Evolutionary conservation across 345 rosid species (phyloP).

Genomic region (Chamaenerion angustifolium): DNA sequence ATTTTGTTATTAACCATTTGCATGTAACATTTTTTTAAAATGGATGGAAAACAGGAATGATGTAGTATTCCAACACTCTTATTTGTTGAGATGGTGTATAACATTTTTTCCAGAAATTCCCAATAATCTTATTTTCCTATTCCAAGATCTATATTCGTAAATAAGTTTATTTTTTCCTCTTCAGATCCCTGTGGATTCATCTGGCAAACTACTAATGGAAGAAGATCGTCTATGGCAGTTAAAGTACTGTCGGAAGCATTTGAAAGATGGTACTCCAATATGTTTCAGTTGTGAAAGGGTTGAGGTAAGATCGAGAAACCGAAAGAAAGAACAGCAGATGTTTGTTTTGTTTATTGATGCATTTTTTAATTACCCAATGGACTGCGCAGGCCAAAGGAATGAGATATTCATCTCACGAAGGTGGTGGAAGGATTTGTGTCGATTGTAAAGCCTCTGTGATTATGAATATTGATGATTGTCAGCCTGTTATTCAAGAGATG

Average conservation of each 20-base stretch:
- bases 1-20: too few relatives aligned
- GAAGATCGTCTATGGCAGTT: slow-evolving; percentile 79
- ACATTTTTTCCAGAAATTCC: too few relatives aligned
- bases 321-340: neutral
- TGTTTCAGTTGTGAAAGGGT: slow-evolving; percentile 79
- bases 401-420: slow-evolving; percentile 52
- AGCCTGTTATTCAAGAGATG: neutral
- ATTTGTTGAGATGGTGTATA: too few relatives aligned
- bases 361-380: neutral
- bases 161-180: too few relatives aligned
- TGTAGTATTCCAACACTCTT: too few relatives aligned
- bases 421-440: slow-evolving; percentile 33
- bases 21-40: too few relatives aligned
- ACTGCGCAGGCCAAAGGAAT: slow-evolving; percentile 40
- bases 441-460: slow-evolving; percentile 4
- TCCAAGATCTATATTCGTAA: too few relatives aligned
- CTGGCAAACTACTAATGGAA: slow-evolving; percentile 58
- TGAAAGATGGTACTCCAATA: slow-evolving; percentile 58
- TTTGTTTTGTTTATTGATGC: slow-evolving; percentile 4
- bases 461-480: neutral
- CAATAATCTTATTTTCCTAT: too few relatives aligned
- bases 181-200: slow-evolving; percentile 64
- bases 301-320: slow-evolving; percentile 45
- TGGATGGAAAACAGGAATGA: too few relatives aligned
- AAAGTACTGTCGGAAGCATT: slow-evolving; percentile 76